phyloP scores from a whole-genome alignment of 768 basidiomycete genomes.

The Suillus hirtellus region DNA sequence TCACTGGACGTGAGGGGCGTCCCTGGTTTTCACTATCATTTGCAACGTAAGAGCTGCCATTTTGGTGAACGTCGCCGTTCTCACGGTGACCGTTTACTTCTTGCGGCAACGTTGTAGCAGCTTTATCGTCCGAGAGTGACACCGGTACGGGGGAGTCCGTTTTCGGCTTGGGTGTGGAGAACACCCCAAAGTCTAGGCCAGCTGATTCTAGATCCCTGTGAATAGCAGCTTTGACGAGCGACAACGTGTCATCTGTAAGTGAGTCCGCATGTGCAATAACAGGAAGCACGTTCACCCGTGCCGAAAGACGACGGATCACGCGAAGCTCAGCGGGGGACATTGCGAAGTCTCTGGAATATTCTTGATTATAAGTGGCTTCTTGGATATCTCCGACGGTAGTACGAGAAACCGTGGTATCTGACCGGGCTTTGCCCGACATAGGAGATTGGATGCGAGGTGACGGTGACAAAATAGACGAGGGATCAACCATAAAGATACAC shows the following conservation, averaged over 20 bases:
- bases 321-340: constrained; percentile 80
- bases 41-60: constrained; percentile 22
- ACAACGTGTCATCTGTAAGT: constrained; percentile 75
- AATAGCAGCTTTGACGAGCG: constrained; percentile 71
- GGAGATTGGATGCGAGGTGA: constrained; percentile 51
- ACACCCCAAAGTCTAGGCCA: constrained; percentile 76
- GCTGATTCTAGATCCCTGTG: constrained; percentile 64
- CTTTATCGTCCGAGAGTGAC: constrained; percentile 11
- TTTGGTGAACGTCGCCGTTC: constrained; percentile 29
- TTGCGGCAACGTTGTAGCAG: constrained; percentile 17
- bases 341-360: constrained; percentile 50
- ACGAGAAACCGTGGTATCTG: constrained; percentile 65
- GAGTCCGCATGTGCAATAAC: constrained; percentile 81
- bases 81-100: constrained; percentile 30
- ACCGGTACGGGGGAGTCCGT: not conserved
- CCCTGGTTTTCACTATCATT: constrained; percentile 49
- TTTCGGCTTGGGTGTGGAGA: constrained; percentile 46
- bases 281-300: constrained; percentile 78
- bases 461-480: constrained; percentile 62
- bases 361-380: constrained; percentile 49
- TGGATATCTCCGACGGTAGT: constrained; percentile 54
- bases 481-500: constrained; percentile 86
- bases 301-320: constrained; percentile 73
- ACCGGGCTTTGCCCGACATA: constrained; percentile 55
- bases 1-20: constrained; percentile 68